Evolutionary conservation across 2,329 filamentous ascomycete species (phyloP).

Genomic region (Cylindrodendrum hubeiense): DNA sequence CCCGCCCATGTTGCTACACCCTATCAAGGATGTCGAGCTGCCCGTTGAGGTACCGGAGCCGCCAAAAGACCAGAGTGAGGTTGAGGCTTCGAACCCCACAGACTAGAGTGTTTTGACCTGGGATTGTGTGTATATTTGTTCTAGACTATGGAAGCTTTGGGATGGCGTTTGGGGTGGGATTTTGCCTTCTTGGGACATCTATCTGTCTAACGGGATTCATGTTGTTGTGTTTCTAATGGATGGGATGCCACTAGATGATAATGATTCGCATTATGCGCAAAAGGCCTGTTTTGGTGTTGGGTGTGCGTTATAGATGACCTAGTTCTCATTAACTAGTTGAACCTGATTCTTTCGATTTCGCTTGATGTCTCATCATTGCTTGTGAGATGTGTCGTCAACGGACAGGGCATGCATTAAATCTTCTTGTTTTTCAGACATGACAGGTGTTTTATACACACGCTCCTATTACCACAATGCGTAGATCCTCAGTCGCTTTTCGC

Average conservation of each 20-base stretch:
- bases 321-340: no score
- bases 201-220: conserved; percentile 31
- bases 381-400: background rate
- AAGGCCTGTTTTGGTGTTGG: conserved; percentile 11
- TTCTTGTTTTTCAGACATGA: conserved; percentile 26
- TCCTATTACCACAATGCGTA: conserved; percentile 38
- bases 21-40: conserved; percentile 81
- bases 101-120: conserved; percentile 40
- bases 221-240: conserved; percentile 31
- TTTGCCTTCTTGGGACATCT: conserved; percentile 22
- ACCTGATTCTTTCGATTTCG: background rate
- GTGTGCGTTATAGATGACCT: background rate
- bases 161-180: conserved; percentile 31
- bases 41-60: conserved; percentile 70
- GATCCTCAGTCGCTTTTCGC: conserved; percentile 29
- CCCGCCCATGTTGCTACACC: conserved; percentile 90
- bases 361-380: background rate
- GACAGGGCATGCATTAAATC: background rate
- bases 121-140: conserved; percentile 21
- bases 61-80: conserved; percentile 52
- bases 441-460: conserved; percentile 39
- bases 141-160: conserved; percentile 6
- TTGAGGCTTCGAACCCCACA: conserved; percentile 60
- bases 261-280: conserved; percentile 32
- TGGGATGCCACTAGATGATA: conserved; percentile 39